Evolutionary conservation across 2,329 filamentous ascomycete species (phyloP), one percentile per base, ranked within the genome.

Genomic region (Amesomyces nigricolor): DNA sequence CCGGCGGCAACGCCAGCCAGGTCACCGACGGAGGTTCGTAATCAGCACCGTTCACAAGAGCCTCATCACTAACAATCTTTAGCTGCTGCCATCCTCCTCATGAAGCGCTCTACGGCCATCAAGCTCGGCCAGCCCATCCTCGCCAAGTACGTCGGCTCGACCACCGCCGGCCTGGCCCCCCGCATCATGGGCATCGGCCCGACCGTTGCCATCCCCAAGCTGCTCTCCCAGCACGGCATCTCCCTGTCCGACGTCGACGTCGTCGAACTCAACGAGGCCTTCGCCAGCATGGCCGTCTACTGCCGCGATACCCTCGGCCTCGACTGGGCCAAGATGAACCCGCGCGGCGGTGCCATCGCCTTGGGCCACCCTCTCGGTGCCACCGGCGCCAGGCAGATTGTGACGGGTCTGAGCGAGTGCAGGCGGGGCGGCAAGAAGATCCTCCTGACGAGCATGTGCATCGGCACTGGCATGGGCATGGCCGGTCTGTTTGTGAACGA

Each of bases 251-350:
- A 97, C 65, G 82, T 94, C 59, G 94, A 99, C 68, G 80, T 97
- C 37, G 79, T 92, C 64, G 94, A 97, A 80, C 75, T 99, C 68
- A 99, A 99, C 77, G 94, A 99, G 80, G 94, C 94, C 1, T 99
- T 99, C 67, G 92, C 91, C 19, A 94, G 88, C 51, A 97, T 97
- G 94, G 91, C 90, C 1, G 91, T 96, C 30, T 97, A 96, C 81
- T 96, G 91, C 74, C 75, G 88, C 53, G 79, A 90, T 66, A 82
- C 76, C 62, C 78, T 94, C 49, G 82, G 82, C 62, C 75, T 92
- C 49, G 85, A 88, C 68, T 81, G 80, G 72, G 72, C 79, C 65
- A 92, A 91, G 82, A 81, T 94, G 79, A 94, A 94, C 75, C 80
- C 86, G 26, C 79, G 87, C 58, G 89, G 89, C 63, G 89, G 89